Evolutionary conservation across 1,284 basidiomycete genomes (phyloP).

Genomic region (Moesziomyces aphidis): DNA sequence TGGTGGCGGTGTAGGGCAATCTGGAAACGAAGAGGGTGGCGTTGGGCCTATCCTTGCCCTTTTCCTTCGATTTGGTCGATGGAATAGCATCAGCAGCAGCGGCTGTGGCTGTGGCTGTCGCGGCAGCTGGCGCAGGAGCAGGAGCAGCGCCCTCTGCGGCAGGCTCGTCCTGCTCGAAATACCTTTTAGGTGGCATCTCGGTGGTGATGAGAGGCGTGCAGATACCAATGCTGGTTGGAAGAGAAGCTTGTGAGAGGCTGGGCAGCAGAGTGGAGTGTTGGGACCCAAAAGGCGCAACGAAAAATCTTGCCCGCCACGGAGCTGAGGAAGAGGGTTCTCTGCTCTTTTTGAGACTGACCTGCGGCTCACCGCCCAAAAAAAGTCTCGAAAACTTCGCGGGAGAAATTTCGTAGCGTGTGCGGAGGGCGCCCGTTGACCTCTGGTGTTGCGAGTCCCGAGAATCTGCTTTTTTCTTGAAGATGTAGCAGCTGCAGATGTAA

Average conservation of each 20-base stretch:
- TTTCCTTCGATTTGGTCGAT: conserved; percentile 8
- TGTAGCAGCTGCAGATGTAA: too few relatives aligned
- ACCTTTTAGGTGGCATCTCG: conserved; percentile 53
- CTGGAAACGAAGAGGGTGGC: conserved; percentile 70
- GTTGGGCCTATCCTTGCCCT: conserved; percentile 21
- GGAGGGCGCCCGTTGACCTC: too few relatives aligned
- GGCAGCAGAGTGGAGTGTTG: not conserved
- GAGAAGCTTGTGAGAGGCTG: not conserved
- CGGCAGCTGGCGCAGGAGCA: conserved; percentile 20
- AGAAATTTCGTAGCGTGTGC: not conserved
- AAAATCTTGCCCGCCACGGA: not conserved
- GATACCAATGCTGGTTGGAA: not conserved
- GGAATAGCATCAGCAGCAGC: conserved; percentile 3
- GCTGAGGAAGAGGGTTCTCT: conserved; percentile 11
- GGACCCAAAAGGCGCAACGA: too few relatives aligned
- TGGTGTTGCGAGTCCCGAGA: conserved; percentile 24
- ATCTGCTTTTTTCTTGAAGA: not conserved
- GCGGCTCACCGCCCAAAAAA: conserved; percentile 5
- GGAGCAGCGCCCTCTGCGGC: conserved; percentile 9
- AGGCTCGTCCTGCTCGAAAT: conserved; percentile 51
- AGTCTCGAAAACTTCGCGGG: conserved; percentile 12
- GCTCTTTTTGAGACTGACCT: not conserved
- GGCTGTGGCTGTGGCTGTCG: not conserved
- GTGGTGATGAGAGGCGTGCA: conserved; percentile 1
- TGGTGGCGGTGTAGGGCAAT: conserved; percentile 87